Evolutionary conservation across 805 yeast genomes (phyloP).

Genomic region (Torulaspora microellipsoides): DNA sequence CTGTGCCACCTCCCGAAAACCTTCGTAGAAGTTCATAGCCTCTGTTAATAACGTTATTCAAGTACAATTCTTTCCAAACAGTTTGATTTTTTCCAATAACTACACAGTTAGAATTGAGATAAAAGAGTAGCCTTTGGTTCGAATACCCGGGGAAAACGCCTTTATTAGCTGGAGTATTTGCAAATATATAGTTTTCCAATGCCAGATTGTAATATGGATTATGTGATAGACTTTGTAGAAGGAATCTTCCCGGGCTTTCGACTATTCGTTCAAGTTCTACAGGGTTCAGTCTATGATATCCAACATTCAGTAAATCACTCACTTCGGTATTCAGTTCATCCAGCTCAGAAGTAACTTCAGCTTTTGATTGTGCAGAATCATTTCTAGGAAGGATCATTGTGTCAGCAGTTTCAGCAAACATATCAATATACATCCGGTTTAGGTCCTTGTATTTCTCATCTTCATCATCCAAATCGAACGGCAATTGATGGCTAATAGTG

Average conservation of each 20-base stretch:
- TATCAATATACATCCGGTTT: conserved; percentile 35
- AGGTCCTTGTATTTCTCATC: conserved; percentile 32
- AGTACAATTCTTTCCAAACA: conserved; percentile 81
- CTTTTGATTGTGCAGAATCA: too few relatives aligned
- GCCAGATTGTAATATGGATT: conserved; percentile 78
- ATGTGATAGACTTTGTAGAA: conserved; percentile 45
- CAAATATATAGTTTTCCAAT: conserved; percentile 73
- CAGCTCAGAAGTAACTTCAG: conserved; percentile 22
- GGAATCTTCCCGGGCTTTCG: conserved; percentile 47
- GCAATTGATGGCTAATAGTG: conserved; percentile 8
- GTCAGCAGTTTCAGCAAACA: conserved; percentile 23
- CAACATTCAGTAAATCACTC: conserved; percentile 27
- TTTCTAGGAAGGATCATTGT: neutral
- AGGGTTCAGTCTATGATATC: conserved; percentile 10
- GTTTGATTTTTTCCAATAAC: conserved; percentile 95
- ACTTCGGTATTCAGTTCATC: conserved; percentile 36
- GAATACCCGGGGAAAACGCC: conserved; percentile 16
- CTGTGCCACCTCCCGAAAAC: conserved; percentile 93
- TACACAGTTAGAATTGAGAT: conserved; percentile 78
- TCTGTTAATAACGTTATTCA: conserved; percentile 47
- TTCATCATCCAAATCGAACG: conserved; percentile 20
- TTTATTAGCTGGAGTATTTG: conserved; percentile 47
- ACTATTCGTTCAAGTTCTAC: conserved; percentile 24
- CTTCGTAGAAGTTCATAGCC: conserved; percentile 71
- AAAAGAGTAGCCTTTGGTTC: conserved; percentile 59